Conservation (phyloP, 768 basidiomycete species). For the Imleria badia region DNA sequence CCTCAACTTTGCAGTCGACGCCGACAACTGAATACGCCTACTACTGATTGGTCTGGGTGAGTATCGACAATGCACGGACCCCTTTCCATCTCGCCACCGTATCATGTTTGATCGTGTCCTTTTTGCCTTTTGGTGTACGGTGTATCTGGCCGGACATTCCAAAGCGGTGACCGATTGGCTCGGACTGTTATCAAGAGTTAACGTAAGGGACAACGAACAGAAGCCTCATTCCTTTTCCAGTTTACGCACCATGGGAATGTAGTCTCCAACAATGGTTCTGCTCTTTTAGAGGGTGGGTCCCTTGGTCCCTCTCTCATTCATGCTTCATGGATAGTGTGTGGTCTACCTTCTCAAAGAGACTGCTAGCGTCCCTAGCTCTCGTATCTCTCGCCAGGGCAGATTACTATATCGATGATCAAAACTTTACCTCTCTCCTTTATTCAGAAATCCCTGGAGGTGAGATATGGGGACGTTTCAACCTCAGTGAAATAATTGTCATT, state of each 20-base stretch:
- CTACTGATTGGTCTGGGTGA: background rate
- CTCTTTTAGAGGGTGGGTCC: background rate
- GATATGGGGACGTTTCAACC: slow-evolving; percentile 11
- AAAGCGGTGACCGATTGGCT: background rate
- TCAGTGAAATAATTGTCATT: slow-evolving; percentile 13
- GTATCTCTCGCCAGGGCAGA: slow-evolving; percentile 6
- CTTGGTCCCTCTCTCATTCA: background rate
- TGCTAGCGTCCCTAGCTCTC: slow-evolving; percentile 1
- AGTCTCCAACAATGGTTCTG: background rate
- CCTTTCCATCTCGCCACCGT: background rate
- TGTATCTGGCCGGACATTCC: too few relatives aligned
- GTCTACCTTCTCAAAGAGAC: background rate
- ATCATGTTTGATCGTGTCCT: background rate
- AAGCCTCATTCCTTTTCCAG: background rate
- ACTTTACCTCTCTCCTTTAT: slow-evolving; percentile 9
- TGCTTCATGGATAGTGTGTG: background rate
- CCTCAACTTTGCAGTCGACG: background rate
- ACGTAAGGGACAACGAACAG: background rate
- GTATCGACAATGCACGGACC: background rate
- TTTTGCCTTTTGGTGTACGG: background rate
- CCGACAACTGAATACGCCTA: too few relatives aligned
- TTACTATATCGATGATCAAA: slow-evolving; percentile 20
- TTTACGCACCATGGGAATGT: background rate
- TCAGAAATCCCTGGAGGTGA: slow-evolving; percentile 11
- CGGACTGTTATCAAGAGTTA: background rate